phyloP scores from a whole-genome alignment of 768 basidiomycete species.

The Phylloporus scabripes region DNA sequence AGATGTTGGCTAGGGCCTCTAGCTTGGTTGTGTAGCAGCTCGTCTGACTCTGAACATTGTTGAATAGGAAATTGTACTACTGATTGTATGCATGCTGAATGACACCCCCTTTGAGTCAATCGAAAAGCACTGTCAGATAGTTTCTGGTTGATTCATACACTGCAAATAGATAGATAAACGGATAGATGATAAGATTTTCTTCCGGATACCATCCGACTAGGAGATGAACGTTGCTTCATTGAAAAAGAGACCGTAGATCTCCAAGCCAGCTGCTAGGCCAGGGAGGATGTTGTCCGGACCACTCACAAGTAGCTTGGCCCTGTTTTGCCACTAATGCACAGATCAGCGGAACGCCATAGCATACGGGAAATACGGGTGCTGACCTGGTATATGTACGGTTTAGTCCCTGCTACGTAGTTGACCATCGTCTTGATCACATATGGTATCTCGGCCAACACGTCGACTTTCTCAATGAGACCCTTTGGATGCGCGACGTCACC shows the following conservation, averaged over 20 bases:
- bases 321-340: constrained; percentile 49
- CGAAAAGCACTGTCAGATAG: background rate
- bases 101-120: background rate
- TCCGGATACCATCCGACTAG: constrained; percentile 9
- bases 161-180: background rate
- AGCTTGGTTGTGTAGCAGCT: too few species aligned
- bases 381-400: constrained; percentile 93
- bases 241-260: constrained; percentile 69
- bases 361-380: constrained; percentile 18
- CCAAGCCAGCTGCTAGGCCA: constrained; percentile 34
- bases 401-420: constrained; percentile 88
- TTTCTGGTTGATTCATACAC: background rate
- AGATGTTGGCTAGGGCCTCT: too few species aligned
- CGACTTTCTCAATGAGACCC: constrained; percentile 88
- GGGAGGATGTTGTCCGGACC: constrained; percentile 38
- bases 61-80: too few species aligned
- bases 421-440: constrained; percentile 88
- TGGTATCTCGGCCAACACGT: constrained; percentile 93
- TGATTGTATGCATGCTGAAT: background rate
- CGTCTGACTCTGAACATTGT: too few species aligned
- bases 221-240: constrained; percentile 92
- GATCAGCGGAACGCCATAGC: background rate
- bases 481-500: constrained; percentile 53
- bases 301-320: constrained; percentile 45
- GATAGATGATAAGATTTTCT: background rate